phyloP scores from a whole-genome alignment of 2,329 filamentous ascomycete genomes.

The Thermoascus crustaceus region DNA sequence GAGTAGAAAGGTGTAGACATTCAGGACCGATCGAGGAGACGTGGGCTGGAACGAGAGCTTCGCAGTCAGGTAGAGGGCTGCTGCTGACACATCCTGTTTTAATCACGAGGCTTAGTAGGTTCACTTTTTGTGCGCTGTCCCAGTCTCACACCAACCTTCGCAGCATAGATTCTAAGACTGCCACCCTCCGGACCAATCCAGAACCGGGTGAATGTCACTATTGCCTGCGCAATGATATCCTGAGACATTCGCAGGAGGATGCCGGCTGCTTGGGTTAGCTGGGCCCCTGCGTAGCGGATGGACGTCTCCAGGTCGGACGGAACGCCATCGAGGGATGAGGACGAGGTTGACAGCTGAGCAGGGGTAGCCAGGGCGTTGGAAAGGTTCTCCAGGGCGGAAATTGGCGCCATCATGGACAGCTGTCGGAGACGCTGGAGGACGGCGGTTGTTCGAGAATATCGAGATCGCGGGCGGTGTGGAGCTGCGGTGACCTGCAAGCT shows the following conservation, averaged over 20 bases:
- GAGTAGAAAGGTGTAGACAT: conserved; percentile 74
- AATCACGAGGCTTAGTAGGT: not conserved
- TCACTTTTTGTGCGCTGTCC: not conserved
- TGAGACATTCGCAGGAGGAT: conserved; percentile 77
- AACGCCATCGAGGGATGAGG: conserved; percentile 37
- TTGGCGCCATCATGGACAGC: conserved; percentile 16
- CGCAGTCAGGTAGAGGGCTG: conserved; percentile 68
- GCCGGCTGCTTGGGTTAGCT: conserved; percentile 41
- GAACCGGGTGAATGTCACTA: conserved; percentile 72
- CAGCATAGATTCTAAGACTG: conserved; percentile 35
- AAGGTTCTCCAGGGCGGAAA: conserved; percentile 25
- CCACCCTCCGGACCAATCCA: conserved; percentile 53
- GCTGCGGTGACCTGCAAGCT: too few species aligned
- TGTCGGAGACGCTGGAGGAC: not conserved
- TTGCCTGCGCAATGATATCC: conserved; percentile 75
- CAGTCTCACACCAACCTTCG: conserved; percentile 29
- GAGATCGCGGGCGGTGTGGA: too few species aligned
- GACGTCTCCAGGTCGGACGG: conserved; percentile 35
- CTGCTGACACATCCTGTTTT: conserved; percentile 68
- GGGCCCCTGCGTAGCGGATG: conserved; percentile 36
- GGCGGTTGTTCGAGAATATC: too few species aligned
- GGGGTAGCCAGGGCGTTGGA: conserved; percentile 40
- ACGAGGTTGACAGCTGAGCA: conserved; percentile 37
- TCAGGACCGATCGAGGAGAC: conserved; percentile 70
- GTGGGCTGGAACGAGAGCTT: conserved; percentile 74